These are phyloP conservation scores for Pythium aquatile DNA, from an alignment of 352 stramenopile species.

Conservation along the genomic window DNA sequence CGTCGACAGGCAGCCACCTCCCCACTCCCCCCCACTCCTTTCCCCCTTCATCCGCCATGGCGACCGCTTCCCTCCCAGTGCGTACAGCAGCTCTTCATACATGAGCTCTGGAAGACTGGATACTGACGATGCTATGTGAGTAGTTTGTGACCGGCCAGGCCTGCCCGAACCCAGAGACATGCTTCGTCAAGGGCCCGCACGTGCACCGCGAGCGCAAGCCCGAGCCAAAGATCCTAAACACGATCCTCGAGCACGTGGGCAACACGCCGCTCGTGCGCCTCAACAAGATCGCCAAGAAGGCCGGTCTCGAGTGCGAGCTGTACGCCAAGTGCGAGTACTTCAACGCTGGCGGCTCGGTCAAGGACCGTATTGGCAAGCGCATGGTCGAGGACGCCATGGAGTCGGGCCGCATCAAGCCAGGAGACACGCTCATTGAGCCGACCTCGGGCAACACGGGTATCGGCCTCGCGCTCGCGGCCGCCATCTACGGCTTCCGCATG, in stretches of 20 bases:
- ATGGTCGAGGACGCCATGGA: conserved; percentile 91
- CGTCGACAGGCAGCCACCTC: conserved; percentile 24
- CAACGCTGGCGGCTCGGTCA: conserved; percentile 90
- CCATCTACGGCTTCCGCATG: conserved; percentile 95
- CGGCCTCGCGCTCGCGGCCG: conserved; percentile 94
- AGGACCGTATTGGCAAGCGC: conserved; percentile 82
- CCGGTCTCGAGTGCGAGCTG: conserved; percentile 86
- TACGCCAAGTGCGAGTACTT: conserved; percentile 95
- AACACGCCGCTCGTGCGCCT: conserved; percentile 95
- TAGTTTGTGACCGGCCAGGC: conserved; percentile 32
- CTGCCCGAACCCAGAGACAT: conserved; percentile 52
- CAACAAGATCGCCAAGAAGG: conserved; percentile 77
- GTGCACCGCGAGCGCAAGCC: conserved; percentile 51
- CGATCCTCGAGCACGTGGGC: conserved; percentile 92
- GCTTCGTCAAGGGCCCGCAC: conserved; percentile 68
- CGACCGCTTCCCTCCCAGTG: conserved; percentile 32
- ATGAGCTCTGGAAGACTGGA: not conserved
- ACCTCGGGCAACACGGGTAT: conserved; percentile 98
- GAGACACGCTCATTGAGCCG: conserved; percentile 95
- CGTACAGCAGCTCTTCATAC: not conserved
- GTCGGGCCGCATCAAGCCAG: conserved; percentile 80
- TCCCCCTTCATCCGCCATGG: conserved; percentile 22
- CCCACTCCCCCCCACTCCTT: not conserved
- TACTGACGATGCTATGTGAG: not conserved
- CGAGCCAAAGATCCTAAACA: conserved; percentile 89